Percentiles rank a stretch among this genome's conserved stretches.
Evolutionary conservation across 495 filamentous ascomycete genomes (phyloP).

Genomic region (Chaetomidium leptoderma): DNA sequence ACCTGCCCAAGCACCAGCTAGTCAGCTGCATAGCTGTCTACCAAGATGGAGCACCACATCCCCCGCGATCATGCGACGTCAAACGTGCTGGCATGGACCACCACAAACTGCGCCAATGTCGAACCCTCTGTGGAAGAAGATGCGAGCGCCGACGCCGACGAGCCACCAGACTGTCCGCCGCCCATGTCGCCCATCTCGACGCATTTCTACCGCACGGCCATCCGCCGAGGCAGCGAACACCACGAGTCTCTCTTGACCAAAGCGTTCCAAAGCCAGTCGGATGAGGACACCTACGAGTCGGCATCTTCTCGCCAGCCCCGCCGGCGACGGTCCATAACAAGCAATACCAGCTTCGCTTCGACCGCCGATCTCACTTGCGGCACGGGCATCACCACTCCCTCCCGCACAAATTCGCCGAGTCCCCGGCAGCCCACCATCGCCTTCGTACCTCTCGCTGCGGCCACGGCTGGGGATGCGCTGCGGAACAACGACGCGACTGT

Average conservation of each 20-base stretch:
- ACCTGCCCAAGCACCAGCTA: not conserved
- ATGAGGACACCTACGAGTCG: constrained; percentile 40
- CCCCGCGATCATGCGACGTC: constrained; percentile 38
- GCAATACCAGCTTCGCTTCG: constrained; percentile 71
- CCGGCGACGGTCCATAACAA: constrained; percentile 66
- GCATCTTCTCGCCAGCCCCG: constrained; percentile 16
- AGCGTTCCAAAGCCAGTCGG: constrained; percentile 65
- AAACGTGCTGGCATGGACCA: constrained; percentile 41
- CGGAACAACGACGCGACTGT: constrained; percentile 29
- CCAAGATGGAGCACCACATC: constrained; percentile 38
- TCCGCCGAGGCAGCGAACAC: constrained; percentile 45
- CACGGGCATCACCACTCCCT: constrained; percentile 84
- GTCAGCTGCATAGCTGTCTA: constrained; percentile 4
- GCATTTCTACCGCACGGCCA: constrained; percentile 40
- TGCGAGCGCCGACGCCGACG: constrained; percentile 31
- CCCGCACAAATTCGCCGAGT: constrained; percentile 82
- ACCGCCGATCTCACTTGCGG: constrained; percentile 88
- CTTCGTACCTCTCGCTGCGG: constrained; percentile 25
- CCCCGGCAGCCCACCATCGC: constrained; percentile 57
- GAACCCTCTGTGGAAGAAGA: constrained; percentile 44
- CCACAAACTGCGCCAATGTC: constrained; percentile 38
- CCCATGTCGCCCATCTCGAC: constrained; percentile 20
- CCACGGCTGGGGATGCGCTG: constrained; percentile 14
- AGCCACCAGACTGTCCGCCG: constrained; percentile 29
- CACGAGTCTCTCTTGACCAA: constrained; percentile 76